These are phyloP conservation scores for Anethum foeniculum DNA, from an alignment of 140 eudicot genomes.

Conservation along the genomic window DNA sequence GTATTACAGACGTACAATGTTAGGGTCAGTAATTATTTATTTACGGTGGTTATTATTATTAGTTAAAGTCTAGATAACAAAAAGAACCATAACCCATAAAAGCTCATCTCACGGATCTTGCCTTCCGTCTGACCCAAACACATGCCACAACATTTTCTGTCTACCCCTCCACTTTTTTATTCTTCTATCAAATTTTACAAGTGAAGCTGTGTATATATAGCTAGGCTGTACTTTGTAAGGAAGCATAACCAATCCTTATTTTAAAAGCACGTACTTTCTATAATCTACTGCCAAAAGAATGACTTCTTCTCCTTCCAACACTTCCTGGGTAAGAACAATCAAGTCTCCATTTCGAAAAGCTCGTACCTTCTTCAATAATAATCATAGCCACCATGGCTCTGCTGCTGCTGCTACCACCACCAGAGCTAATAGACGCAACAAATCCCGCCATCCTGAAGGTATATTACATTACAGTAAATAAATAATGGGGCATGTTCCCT, in stretches of 20 bases:
- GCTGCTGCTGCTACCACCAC: conserved; percentile 1
- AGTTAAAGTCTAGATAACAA: conserved; percentile 1
- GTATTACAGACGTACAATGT: neutral
- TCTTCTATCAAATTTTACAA: neutral
- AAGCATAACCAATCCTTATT: neutral
- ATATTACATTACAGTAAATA: neutral
- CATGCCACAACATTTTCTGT: conserved; percentile 1
- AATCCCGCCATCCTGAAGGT: conserved; percentile 25
- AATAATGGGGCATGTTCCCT: no score
- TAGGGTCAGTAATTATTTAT: neutral
- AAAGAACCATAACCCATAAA: conserved; percentile 15
- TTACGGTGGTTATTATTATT: neutral
- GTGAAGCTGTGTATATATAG: neutral
- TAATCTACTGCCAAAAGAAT: conserved; percentile 6
- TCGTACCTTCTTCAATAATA: conserved; percentile 38
- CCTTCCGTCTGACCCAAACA: conserved; percentile 20
- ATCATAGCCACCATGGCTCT: neutral
- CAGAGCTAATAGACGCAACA: conserved; percentile 25
- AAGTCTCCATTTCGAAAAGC: conserved; percentile 52
- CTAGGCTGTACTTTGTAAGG: conserved; percentile 7
- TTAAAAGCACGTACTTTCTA: neutral
- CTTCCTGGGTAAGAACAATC: conserved; percentile 48
- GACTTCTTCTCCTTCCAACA: conserved; percentile 9
- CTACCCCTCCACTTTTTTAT: neutral
- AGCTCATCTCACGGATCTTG: conserved; percentile 64